Percentiles rank a stretch among this genome's conserved stretches.
Evolutionary conservation across 2,329 filamentous ascomycete genomes (phyloP).

Genomic region (Scopulariopsis brevicaulis): DNA sequence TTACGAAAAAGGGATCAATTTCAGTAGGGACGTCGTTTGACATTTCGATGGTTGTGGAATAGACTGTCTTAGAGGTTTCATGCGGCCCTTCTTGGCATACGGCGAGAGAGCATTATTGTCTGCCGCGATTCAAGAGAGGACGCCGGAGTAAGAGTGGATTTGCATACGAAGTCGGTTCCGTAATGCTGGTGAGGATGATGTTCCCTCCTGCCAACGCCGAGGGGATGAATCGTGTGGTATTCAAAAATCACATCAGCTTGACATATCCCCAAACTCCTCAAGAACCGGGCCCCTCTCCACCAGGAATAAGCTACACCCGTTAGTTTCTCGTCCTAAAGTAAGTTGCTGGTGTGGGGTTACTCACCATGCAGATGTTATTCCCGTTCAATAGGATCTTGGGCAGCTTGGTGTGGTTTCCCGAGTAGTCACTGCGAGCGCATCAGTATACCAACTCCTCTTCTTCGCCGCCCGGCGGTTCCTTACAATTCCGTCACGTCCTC

Average conservation of each 20-base stretch:
- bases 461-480: constrained; percentile 14
- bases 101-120: background rate
- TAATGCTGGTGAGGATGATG: background rate
- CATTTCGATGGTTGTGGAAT: background rate
- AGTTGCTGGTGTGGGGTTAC: constrained; percentile 10
- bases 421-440: constrained; percentile 62
- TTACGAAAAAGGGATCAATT: background rate
- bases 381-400: constrained; percentile 93
- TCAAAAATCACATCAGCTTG: background rate
- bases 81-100: background rate
- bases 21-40: background rate
- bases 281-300: constrained; percentile 56
- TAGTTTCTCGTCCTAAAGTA: background rate
- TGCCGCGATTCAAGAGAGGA: background rate
- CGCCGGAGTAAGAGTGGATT: background rate
- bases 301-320: constrained; percentile 55
- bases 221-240: background rate
- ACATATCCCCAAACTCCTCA: constrained; percentile 9
- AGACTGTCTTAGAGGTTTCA: background rate
- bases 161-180: background rate
- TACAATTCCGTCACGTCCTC: constrained; percentile 97
- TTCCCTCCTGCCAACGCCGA: background rate
- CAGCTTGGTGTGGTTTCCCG: constrained; percentile 76
- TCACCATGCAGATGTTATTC: constrained; percentile 99
- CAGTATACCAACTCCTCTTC: background rate